Percentiles rank a stretch among this genome's conserved stretches.
These are phyloP conservation scores for Luffa aegyptiaca DNA, from an alignment of 306 rosid species.

Conservation along the genomic window DNA sequence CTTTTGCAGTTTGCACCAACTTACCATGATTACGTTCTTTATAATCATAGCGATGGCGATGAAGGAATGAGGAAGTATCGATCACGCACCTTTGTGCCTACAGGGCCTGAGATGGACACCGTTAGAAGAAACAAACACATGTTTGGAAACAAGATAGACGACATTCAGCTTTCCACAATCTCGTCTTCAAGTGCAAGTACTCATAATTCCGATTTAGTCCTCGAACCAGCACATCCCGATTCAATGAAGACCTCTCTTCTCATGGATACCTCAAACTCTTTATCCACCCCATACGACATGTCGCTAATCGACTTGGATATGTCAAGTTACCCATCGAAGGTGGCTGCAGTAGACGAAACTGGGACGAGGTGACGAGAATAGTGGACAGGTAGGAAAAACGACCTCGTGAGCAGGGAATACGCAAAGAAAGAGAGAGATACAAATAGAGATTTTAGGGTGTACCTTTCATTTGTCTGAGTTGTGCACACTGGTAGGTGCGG, in stretches of 20 bases:
- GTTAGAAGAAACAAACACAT: constrained; percentile 61
- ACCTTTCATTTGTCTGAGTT: neutral
- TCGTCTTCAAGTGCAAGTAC: constrained; percentile 51
- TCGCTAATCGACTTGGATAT: constrained; percentile 76
- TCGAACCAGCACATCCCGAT: constrained; percentile 31
- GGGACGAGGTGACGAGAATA: constrained; percentile 29
- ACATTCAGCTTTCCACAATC: constrained; percentile 67
- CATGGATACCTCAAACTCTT: constrained; percentile 50
- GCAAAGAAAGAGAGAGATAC: neutral
- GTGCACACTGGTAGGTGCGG: neutral
- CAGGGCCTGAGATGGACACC: constrained; percentile 92
- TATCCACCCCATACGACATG: constrained; percentile 55
- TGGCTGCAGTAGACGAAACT: constrained; percentile 57
- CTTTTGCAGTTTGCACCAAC: constrained; percentile 91
- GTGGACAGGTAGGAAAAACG: neutral
- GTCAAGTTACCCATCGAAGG: constrained; percentile 62
- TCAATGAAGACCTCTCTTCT: constrained; percentile 69
- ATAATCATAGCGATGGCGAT: constrained; percentile 82
- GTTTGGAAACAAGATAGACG: constrained; percentile 69
- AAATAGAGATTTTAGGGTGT: neutral
- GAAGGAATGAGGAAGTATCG: constrained; percentile 83
- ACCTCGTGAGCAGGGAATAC: neutral
- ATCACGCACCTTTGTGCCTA: constrained; percentile 94
- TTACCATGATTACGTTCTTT: constrained; percentile 95
- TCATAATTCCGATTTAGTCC: constrained; percentile 23